A percentile compares a stretch with the other conserved stretches of the same genome.
These are phyloP conservation scores for Candida arabinofermentans DNA, from an alignment of 805 yeast genomes.

Conservation along the genomic window DNA sequence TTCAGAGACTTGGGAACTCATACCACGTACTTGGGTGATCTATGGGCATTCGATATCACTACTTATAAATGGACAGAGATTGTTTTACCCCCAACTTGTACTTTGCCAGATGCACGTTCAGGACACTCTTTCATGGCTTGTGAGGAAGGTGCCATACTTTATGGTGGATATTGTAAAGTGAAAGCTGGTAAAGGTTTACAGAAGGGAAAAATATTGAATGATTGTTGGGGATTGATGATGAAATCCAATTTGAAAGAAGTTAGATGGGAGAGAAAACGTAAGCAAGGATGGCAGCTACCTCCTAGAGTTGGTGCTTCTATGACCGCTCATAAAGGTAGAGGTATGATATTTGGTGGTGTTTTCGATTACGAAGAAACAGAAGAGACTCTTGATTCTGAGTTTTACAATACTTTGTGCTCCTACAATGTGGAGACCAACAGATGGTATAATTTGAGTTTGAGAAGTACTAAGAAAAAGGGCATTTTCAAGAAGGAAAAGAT, in stretches of 20 bases:
- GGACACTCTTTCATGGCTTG: slow-evolving; percentile 85
- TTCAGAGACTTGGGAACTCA: slow-evolving; percentile 84
- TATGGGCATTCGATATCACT: slow-evolving; percentile 91
- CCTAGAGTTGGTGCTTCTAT: slow-evolving; percentile 94
- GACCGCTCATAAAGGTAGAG: slow-evolving; percentile 87
- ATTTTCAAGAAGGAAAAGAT: slow-evolving; percentile 39
- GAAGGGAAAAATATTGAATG: slow-evolving; percentile 85
- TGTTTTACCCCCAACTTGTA: slow-evolving; percentile 77
- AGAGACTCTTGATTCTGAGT: slow-evolving; percentile 79
- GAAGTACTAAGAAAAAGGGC: slow-evolving; percentile 55
- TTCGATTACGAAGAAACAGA: slow-evolving; percentile 94
- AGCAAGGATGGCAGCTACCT: slow-evolving; percentile 86
- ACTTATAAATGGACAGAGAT: slow-evolving; percentile 89
- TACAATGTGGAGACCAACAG: slow-evolving; percentile 84
- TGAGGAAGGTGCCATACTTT: slow-evolving; percentile 76
- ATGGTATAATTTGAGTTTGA: slow-evolving; percentile 73
- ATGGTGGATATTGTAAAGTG: slow-evolving; percentile 94
- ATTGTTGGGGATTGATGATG: slow-evolving; percentile 86
- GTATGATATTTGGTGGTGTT: slow-evolving; percentile 92
- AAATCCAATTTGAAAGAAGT: slow-evolving; percentile 71
- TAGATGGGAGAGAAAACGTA: slow-evolving; percentile 86
- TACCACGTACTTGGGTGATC: slow-evolving; percentile 77
- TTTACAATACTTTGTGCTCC: slow-evolving; percentile 74
- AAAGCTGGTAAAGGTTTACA: slow-evolving; percentile 85
- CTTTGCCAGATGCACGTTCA: slow-evolving; percentile 85